Conservation (phyloP, 2,329 filamentous ascomycete species). For the Penicillium palitans region DNA sequence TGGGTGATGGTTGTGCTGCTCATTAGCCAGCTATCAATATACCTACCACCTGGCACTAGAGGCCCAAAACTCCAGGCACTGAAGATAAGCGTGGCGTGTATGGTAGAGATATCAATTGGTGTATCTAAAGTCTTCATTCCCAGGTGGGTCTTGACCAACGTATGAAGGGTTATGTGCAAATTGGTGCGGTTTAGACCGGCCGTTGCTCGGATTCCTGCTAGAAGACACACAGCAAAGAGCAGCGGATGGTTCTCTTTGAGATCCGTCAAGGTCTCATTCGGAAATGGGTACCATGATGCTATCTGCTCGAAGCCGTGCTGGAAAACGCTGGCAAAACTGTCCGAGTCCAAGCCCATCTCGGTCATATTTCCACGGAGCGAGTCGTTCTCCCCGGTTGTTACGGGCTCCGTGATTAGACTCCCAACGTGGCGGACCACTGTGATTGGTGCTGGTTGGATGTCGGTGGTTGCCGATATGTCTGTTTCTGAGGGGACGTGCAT, state of each 20-base stretch:
- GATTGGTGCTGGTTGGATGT: conserved; percentile 12
- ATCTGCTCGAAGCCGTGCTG: conserved; percentile 12
- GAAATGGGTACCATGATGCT: conserved; percentile 11
- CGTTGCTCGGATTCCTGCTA: conserved; percentile 10
- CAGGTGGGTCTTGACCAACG: conserved; percentile 11
- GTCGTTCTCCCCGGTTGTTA: conserved; percentile 6
- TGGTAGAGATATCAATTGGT: conserved; percentile 9
- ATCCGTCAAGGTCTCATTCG: conserved; percentile 6
- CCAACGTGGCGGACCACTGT: conserved; percentile 13
- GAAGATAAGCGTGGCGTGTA: conserved; percentile 11
- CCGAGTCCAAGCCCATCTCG: conserved; percentile 10
- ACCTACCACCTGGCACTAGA: conserved; percentile 6
- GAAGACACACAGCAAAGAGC: conserved; percentile 10
- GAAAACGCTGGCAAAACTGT: conserved; percentile 5
- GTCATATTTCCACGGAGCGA: conserved; percentile 8
- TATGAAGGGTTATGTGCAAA: conserved; percentile 7
- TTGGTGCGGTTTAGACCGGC: conserved; percentile 8
- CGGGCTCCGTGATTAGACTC: conserved; percentile 11
- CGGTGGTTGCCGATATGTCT: conserved; percentile 2
- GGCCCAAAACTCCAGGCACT: conserved; percentile 12
- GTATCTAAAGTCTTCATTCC: conserved; percentile 9
- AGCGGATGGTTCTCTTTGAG: conserved; percentile 11
- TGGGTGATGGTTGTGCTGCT: conserved; percentile 12
- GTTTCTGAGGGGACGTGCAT: not conserved
- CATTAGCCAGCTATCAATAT: conserved; percentile 15